Percentiles rank a stretch among this genome's conserved stretches.
Conservation (phyloP, 352 stramenopile species). For the Lagenidium giganteum region DNA sequence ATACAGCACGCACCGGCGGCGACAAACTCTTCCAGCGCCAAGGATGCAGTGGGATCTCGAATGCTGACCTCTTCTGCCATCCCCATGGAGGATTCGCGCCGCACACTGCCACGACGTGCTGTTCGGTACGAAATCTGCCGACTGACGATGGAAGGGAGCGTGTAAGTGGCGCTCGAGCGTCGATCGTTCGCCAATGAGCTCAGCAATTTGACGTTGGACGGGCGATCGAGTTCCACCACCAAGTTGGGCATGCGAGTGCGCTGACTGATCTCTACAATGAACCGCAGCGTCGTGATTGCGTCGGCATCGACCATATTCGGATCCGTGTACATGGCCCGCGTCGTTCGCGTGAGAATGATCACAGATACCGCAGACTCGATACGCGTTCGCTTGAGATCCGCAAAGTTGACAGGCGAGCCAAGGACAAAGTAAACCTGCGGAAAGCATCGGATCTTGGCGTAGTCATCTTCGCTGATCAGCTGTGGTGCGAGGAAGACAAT, state of each 20-base stretch:
- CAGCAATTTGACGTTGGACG: conserved; percentile 76
- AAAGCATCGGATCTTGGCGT: conserved; percentile 40
- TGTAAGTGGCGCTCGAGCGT: conserved; percentile 27
- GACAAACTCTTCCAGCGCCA: conserved; percentile 71
- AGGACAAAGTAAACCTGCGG: conserved; percentile 58
- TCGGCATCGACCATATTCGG: conserved; percentile 81
- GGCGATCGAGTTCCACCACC: conserved; percentile 64
- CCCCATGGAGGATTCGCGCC: conserved; percentile 38
- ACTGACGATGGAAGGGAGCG: conserved; percentile 27
- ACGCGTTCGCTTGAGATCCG: conserved; percentile 59
- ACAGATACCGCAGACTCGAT: conserved; percentile 53
- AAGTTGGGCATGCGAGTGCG: conserved; percentile 60
- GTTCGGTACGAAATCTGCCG: conserved; percentile 41
- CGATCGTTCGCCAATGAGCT: conserved; percentile 63
- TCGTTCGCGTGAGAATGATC: conserved; percentile 54
- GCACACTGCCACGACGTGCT: conserved; percentile 24
- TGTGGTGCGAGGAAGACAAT: conserved; percentile 53
- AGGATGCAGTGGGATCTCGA: conserved; percentile 23
- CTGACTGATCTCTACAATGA: conserved; percentile 79
- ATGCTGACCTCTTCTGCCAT: conserved; percentile 28
- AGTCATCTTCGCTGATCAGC: conserved; percentile 55
- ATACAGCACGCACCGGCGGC: conserved; percentile 31
- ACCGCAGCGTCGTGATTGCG: conserved; percentile 75
- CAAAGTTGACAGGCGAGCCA: conserved; percentile 72
- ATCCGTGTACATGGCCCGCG: conserved; percentile 49